Conservation (phyloP, 768 basidiomycete species). For the Agaricus bisporus region DNA sequence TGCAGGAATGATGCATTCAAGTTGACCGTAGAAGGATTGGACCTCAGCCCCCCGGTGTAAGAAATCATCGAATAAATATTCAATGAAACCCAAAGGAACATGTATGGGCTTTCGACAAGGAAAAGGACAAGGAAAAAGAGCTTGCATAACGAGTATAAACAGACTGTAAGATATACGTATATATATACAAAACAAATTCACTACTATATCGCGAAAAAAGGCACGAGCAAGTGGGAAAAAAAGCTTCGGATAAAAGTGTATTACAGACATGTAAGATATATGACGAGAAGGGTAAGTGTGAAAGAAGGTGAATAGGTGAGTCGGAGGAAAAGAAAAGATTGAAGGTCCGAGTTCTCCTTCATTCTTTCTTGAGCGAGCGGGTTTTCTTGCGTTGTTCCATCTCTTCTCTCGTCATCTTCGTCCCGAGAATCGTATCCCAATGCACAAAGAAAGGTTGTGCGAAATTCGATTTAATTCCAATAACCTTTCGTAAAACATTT, state of each 20-base stretch:
- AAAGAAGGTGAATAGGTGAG: neutral
- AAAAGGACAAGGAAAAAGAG: no score
- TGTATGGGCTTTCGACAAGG: no score
- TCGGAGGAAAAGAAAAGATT: neutral
- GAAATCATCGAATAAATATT: neutral
- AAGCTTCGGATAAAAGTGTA: no score
- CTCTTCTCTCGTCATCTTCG: slow-evolving; percentile 71
- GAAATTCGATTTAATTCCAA: slow-evolving; percentile 95
- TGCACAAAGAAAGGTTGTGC: slow-evolving; percentile 94
- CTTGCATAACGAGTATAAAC: no score
- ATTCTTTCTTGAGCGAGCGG: slow-evolving; percentile 28
- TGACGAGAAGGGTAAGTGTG: neutral
- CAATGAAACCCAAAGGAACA: no score
- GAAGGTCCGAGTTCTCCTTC: neutral
- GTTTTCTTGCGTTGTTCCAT: slow-evolving; percentile 42
- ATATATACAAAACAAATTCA: no score
- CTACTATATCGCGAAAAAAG: no score
- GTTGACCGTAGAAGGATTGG: neutral
- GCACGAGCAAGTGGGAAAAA: no score
- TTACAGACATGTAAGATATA: neutral
- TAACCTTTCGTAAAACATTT: slow-evolving; percentile 29
- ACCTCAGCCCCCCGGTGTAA: neutral
- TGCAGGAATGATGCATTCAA: slow-evolving; percentile 39
- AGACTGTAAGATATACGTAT: no score
- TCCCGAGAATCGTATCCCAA: slow-evolving; percentile 85